phyloP scores from a whole-genome alignment of 176 grass and related monocot species.

The Oryza longistaminata region DNA sequence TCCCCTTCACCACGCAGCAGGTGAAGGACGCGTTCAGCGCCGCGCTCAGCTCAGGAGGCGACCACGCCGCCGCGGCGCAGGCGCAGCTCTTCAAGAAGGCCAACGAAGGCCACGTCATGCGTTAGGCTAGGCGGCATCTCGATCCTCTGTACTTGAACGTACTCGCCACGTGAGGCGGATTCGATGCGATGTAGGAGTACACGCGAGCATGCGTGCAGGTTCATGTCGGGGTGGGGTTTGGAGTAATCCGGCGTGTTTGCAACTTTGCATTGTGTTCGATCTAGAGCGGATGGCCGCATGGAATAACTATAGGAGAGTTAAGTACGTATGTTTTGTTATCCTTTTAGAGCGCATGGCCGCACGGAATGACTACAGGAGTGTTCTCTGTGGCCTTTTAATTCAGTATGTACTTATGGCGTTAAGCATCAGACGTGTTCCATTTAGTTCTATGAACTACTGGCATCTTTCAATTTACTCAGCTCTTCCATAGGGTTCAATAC shows the following conservation, averaged over 20 bases:
- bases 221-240: background rate
- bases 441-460: too few species aligned
- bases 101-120: constrained; percentile 54
- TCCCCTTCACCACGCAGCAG: constrained; percentile 62
- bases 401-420: background rate
- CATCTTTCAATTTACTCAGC: background rate
- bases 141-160: background rate
- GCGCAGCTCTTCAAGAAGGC: constrained; percentile 72
- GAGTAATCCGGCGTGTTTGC: background rate
- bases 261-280: background rate
- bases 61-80: constrained; percentile 50
- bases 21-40: constrained; percentile 66
- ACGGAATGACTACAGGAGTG: background rate
- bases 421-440: background rate
- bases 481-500: background rate
- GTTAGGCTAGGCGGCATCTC: constrained; percentile 8
- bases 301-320: too few species aligned
- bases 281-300: too few species aligned
- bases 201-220: background rate
- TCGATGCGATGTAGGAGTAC: background rate
- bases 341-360: background rate
- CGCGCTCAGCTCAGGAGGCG: constrained; percentile 42
- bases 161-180: background rate
- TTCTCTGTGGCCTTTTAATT: background rate
- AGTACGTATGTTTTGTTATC: background rate